phyloP scores from a whole-genome alignment of 805 yeast genomes.

The Pichia occidentalis region DNA sequence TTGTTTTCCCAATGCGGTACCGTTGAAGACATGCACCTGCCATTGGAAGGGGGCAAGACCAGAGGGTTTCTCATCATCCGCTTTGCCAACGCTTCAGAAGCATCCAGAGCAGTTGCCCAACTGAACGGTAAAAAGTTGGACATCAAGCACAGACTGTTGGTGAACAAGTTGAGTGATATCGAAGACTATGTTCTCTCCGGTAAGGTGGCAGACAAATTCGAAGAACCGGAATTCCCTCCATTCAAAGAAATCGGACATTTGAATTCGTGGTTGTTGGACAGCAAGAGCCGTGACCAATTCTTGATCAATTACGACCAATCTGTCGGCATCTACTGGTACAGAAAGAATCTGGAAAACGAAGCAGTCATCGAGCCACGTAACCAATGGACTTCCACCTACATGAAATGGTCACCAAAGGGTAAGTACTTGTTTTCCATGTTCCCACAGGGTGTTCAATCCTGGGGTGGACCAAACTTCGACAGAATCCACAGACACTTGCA shows the following conservation, averaged over 20 bases:
- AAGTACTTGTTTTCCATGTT: conserved; percentile 80
- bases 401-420: conserved; percentile 91
- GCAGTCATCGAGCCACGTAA: conserved; percentile 70
- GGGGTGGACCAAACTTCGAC: conserved; percentile 86
- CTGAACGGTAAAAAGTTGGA: conserved; percentile 89
- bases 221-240: conserved; percentile 66
- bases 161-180: conserved; percentile 77
- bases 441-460: conserved; percentile 89
- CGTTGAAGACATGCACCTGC: conserved; percentile 76
- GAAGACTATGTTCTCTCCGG: conserved; percentile 70
- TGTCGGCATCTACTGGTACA: conserved; percentile 85
- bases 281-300: conserved; percentile 84
- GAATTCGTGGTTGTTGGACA: conserved; percentile 87
- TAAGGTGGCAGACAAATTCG: conserved; percentile 52
- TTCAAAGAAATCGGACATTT: conserved; percentile 75
- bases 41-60: conserved; percentile 70
- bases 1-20: conserved; percentile 73
- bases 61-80: conserved; percentile 86
- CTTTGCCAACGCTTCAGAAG: conserved; percentile 59
- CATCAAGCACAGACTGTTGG: conserved; percentile 81
- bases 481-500: conserved; percentile 76
- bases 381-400: conserved; percentile 82
- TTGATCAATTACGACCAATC: conserved; percentile 70
- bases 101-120: conserved; percentile 70
- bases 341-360: conserved; percentile 62